Evolutionary conservation across 139 green algal genomes (phyloP), one percentile per base, ranked within the genome.

Genomic region (Volvox reticuliferus): DNA sequence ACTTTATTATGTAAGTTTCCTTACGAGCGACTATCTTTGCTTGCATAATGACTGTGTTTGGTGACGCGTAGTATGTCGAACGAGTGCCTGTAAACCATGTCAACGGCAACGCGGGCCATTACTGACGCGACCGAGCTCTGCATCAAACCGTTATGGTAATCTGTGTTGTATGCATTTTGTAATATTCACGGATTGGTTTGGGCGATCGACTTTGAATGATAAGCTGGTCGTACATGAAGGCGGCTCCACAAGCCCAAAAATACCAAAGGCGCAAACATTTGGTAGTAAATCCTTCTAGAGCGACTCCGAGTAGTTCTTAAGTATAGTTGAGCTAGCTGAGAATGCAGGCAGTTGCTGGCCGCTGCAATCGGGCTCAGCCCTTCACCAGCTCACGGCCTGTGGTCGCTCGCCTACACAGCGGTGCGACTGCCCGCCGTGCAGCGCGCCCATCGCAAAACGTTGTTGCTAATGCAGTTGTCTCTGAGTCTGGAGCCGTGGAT

Each of bases 351-450:
- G 36, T 90, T 13, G 44, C 84, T 22, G 75, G 73, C 73, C 90
- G 86, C 18, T 68, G 81, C 76, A 73, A 33, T 16, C 83, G 84
- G 75, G 90, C 86, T 36, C 82, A 92, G 89, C 82, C 89, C 55
- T 93, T 93, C 84, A 93, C 90, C 63, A 87, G 37, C 82, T 84
- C 81, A 61, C 86, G 89, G 82, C 89, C 89, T 71, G 68, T 73
- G 89, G 81, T 68, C 79, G 82, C 80, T 61, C 89, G 88, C 67
- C n/a, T 83, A 1, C 77, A 80, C 35, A 50, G 67, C 88, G 71
- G 67, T 44, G 71, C 61, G 61, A 26, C 81, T 35, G 69, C 62
- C n/a, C 81, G 89, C 69, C 30, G 30, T 13, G 20, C 73, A 37
- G 61, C 75, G 44, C 89, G 89, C 37, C 76, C 68, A 12, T 35